phyloP scores from a whole-genome alignment of 1,139 yeast species.

The Pichia norvegensis region DNA sequence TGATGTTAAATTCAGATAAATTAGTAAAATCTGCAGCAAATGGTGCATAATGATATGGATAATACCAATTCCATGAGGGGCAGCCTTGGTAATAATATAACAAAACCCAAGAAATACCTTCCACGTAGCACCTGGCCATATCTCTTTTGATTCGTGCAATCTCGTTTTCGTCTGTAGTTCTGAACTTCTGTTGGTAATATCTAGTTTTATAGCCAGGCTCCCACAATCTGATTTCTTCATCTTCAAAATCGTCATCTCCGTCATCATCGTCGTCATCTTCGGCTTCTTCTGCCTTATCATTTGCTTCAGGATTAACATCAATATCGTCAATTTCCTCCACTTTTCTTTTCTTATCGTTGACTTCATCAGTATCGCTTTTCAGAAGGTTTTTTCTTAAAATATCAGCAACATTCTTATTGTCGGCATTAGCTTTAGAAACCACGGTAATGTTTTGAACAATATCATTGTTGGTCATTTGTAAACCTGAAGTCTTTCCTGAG shows the following conservation, averaged over 20 bases:
- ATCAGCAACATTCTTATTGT: conserved; percentile 66
- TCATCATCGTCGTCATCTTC: conserved; percentile 39
- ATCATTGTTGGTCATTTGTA: conserved; percentile 63
- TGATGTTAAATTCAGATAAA: conserved; percentile 47
- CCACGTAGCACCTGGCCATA: conserved; percentile 70
- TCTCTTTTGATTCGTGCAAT: conserved; percentile 47
- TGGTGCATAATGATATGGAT: conserved; percentile 96
- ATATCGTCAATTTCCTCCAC: conserved; percentile 21
- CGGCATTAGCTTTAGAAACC: conserved; percentile 68
- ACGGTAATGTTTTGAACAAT: conserved; percentile 60
- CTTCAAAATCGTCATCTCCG: conserved; percentile 30
- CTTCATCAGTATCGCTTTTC: conserved; percentile 10
- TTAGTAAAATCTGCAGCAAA: conserved; percentile 81
- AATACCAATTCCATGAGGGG: conserved; percentile 98
- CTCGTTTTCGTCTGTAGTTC: conserved; percentile 47
- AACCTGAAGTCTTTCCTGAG: conserved; percentile 58
- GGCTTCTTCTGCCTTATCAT: conserved; percentile 12
- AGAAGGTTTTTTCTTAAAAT: conserved; percentile 41
- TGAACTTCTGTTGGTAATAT: conserved; percentile 73
- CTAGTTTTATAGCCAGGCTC: conserved; percentile 84
- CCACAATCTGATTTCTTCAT: conserved; percentile 54
- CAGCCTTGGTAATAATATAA: conserved; percentile 94
- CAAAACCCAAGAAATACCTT: conserved; percentile 94
- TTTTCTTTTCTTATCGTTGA: background rate
- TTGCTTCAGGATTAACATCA: conserved; percentile 20